phyloP scores from a whole-genome alignment of 192 early-diverging fungal genomes.

The Backusella parvicylindrica region DNA sequence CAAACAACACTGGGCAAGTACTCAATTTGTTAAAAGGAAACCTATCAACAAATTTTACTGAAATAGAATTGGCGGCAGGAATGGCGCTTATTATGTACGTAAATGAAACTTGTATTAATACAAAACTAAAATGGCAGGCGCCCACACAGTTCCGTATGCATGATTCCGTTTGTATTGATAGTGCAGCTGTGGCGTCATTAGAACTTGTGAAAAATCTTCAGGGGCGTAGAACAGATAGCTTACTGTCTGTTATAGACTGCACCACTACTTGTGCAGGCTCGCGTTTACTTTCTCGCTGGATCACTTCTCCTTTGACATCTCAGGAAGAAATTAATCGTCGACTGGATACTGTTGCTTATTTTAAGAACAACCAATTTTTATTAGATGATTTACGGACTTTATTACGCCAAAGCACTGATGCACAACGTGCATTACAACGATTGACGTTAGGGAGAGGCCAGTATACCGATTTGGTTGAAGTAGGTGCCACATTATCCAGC shows the following conservation, averaged over 20 bases:
- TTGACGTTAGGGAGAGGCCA: conserved; percentile 64
- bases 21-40: not conserved
- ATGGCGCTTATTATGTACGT: conserved; percentile 71
- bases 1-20: not conserved
- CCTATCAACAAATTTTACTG: no score
- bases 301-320: conserved; percentile 67
- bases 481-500: conserved; percentile 54
- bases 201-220: conserved; percentile 65
- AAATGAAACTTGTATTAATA: conserved; percentile 62
- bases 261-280: conserved; percentile 81
- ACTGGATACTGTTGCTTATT: conserved; percentile 73
- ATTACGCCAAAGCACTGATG: conserved; percentile 59
- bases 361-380: conserved; percentile 51
- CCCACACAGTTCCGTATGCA: conserved; percentile 54
- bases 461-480: conserved; percentile 57
- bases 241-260: conserved; percentile 68
- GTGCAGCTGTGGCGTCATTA: conserved; percentile 72
- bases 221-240: conserved; percentile 51
- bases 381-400: conserved; percentile 46
- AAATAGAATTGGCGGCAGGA: conserved; percentile 31
- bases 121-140: conserved; percentile 57
- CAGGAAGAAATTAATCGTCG: conserved; percentile 63
- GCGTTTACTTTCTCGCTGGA: conserved; percentile 65
- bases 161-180: conserved; percentile 73
- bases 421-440: conserved; percentile 66